Percentiles rank a stretch among this genome's conserved stretches.
Conservation (phyloP, 179 eudicot genomes). For the Heliamphora pulchella region DNA sequence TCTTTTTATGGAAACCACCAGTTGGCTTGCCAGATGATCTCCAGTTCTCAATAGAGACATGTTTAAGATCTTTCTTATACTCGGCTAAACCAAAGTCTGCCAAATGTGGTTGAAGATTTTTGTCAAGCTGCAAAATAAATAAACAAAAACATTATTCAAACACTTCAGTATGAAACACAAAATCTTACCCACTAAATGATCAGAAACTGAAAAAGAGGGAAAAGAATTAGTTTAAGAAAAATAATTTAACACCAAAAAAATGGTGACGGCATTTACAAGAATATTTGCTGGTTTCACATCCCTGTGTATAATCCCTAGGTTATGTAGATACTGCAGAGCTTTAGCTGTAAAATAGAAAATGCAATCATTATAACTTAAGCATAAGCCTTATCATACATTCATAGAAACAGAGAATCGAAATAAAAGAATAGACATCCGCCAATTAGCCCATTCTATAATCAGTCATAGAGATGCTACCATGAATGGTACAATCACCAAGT, state of each 20-base stretch:
- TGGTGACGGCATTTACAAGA: conserved; percentile 60
- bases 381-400: background rate
- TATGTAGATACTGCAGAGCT: conserved; percentile 72
- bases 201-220: conserved; percentile 8
- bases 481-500: background rate
- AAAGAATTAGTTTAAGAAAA: background rate
- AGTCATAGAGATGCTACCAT: background rate
- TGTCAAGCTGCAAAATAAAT: conserved; percentile 52
- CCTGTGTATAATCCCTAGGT: conserved; percentile 83
- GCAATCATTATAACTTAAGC: conserved; percentile 12
- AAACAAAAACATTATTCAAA: conserved; percentile 6
- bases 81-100: conserved; percentile 96
- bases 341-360: conserved; percentile 53
- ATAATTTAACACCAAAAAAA: conserved; percentile 9
- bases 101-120: conserved; percentile 53
- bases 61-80: conserved; percentile 58
- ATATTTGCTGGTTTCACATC: conserved; percentile 96
- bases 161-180: conserved; percentile 2
- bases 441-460: background rate
- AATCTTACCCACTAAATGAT: conserved; percentile 9
- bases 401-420: background rate
- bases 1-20: conserved; percentile 94
- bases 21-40: conserved; percentile 93
- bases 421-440: background rate
- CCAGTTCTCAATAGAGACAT: conserved; percentile 61